These are phyloP conservation scores for Aeminium ludgeri DNA, from an alignment of 495 filamentous ascomycete species.

Conservation along the genomic window DNA sequence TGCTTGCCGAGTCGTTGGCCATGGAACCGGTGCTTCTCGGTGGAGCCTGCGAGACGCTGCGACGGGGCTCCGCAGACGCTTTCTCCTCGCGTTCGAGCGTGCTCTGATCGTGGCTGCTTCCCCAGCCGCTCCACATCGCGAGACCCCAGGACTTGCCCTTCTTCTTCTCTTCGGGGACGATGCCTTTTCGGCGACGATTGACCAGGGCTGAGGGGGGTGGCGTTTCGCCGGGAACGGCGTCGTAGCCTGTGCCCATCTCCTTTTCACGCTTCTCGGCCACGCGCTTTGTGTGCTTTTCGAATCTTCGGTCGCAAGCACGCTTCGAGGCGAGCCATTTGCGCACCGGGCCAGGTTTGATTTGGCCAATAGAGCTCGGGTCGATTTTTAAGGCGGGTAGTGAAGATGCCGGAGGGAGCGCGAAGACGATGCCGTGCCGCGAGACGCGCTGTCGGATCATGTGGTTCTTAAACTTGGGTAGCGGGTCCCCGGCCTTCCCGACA, in stretches of 20 bases:
- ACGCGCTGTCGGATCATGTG: slow-evolving; percentile 88
- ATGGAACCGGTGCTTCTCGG: not conserved
- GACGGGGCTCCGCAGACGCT: slow-evolving; percentile 1
- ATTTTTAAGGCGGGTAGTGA: slow-evolving; percentile 47
- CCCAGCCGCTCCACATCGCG: slow-evolving; percentile 69
- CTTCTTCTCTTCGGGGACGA: slow-evolving; percentile 31
- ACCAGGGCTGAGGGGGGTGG: slow-evolving; percentile 75
- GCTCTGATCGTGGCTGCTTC: slow-evolving; percentile 68
- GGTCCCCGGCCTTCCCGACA: slow-evolving; percentile 68
- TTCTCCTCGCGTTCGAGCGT: slow-evolving; percentile 32
- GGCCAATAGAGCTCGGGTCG: slow-evolving; percentile 46
- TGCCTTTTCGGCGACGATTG: slow-evolving; percentile 38
- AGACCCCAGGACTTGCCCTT: slow-evolving; percentile 48
- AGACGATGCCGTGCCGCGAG: slow-evolving; percentile 55
- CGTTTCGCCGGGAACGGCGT: slow-evolving; percentile 51
- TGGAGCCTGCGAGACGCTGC: no score
- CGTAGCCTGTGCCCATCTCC: slow-evolving; percentile 52
- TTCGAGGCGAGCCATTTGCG: slow-evolving; percentile 66
- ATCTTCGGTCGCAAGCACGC: slow-evolving; percentile 52
- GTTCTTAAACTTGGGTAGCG: slow-evolving; percentile 55
- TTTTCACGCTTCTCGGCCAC: slow-evolving; percentile 53
- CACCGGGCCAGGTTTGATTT: slow-evolving; percentile 63
- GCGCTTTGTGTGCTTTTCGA: slow-evolving; percentile 42
- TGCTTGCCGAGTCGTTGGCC: slow-evolving; percentile 6
- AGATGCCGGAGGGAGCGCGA: slow-evolving; percentile 41